Percentiles rank a stretch among this genome's conserved stretches.
These are phyloP conservation scores for Termitomyces sp. DNA, from an alignment of 1,284 basidiomycete genomes.

Conservation along the genomic window DNA sequence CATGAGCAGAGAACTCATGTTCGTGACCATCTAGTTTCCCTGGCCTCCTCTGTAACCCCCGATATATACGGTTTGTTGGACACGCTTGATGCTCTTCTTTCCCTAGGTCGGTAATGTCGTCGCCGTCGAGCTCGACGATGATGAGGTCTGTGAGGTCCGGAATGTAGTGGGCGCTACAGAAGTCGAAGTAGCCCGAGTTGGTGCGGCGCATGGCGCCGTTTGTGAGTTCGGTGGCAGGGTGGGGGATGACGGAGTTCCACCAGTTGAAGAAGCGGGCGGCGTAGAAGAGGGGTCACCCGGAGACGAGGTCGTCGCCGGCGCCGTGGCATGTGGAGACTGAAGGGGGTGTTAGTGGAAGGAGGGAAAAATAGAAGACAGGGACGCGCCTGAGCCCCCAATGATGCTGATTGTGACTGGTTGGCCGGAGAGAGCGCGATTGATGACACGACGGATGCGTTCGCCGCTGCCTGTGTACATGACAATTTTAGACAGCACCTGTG, in stretches of 20 bases:
- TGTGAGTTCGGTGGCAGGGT: slow-evolving; percentile 90
- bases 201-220: slow-evolving; percentile 90
- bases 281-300: slow-evolving; percentile 81
- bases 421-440: slow-evolving; percentile 82
- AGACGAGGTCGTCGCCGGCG: slow-evolving; percentile 86
- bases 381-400: slow-evolving; percentile 82
- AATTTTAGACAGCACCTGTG: slow-evolving; percentile 71
- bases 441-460: slow-evolving; percentile 77
- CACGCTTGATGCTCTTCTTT: no score
- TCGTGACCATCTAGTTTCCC: no score
- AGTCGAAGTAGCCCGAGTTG: slow-evolving; percentile 88
- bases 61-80: no score
- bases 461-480: slow-evolving; percentile 78
- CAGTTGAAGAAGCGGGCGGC: slow-evolving; percentile 89
- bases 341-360: no score
- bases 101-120: slow-evolving; percentile 60
- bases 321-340: slow-evolving; percentile 94
- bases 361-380: no score
- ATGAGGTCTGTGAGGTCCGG: slow-evolving; percentile 90
- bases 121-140: slow-evolving; percentile 87
- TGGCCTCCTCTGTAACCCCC: no score
- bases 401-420: slow-evolving; percentile 88
- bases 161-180: slow-evolving; percentile 86
- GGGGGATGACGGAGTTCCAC: slow-evolving; percentile 93
- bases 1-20: no score